Evolutionary conservation across 2,329 filamentous ascomycete species (phyloP), one percentile per base, ranked within the genome.

Genomic region (Botryosphaeria agaves): DNA sequence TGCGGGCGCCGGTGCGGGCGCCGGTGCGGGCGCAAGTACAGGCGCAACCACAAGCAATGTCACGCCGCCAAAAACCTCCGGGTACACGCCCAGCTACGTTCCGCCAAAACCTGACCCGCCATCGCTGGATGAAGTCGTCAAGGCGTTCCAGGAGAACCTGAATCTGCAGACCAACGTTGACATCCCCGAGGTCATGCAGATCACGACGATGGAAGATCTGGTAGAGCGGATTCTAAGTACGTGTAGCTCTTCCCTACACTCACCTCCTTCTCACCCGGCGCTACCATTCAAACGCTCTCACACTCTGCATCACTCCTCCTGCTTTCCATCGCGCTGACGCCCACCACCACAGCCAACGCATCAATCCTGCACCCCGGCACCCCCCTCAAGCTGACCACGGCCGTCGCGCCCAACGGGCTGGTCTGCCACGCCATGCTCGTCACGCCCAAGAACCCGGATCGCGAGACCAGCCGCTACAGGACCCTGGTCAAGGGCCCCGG

Each of bases 361-460:
- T 12, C 18, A 7, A 19, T 31, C 5, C 29, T 31, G 7, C 16
- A 23, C 16, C 29, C 29, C 12, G 29, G 29, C 5, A 19, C 18
- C 5, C 15, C 18, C 7, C 7, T 31, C 9, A 31, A 31, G 16
- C 14, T 18, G n/a, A 24, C 19, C 18, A 31, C 29, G 17, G 29
- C 29, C 7, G 7, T 31, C 7, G 12, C 29, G 7, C 12, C 18
- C 8, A 19, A 19, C 12, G 19, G 4, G 6, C 7, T n/a, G n/a
- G n/a, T 18, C n/a, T 23, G 18, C 19, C 29, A 31, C 14, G 29
- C 29, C 7, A 9, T 31, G n/a, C 14, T 31, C 12, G 29, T 24
- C 8, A 14, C 29, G 12, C 29, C 29, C 7, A 31, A 31, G 29
- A 31, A 31, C 19, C 7, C 7, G n/a, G 29, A 31, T 17, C 12